Conservation (phyloP, 805 yeast genomes). For the Pichia pseudocactophila region DNA sequence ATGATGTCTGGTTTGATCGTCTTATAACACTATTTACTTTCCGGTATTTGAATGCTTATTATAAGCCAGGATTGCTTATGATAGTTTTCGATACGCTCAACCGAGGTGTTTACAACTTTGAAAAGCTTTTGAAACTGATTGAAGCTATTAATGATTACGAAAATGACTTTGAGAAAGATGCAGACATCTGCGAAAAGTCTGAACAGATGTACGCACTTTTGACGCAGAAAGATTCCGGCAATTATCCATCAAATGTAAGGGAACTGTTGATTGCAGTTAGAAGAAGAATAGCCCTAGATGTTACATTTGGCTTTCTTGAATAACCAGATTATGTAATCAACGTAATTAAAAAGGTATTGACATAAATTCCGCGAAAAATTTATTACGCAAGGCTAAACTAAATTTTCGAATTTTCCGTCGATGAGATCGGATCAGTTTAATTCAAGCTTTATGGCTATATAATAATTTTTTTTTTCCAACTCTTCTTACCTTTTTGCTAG, state of each 20-base stretch:
- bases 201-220: conserved; percentile 17
- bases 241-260: conserved; percentile 7
- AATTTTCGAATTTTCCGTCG: too few relatives aligned
- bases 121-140: conserved; percentile 20
- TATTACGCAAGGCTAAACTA: too few relatives aligned
- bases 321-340: not conserved
- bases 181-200: conserved; percentile 10
- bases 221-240: conserved; percentile 6
- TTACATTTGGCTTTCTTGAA: conserved; percentile 23
- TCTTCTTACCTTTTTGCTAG: too few relatives aligned
- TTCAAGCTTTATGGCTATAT: too few relatives aligned
- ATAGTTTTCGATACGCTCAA: conserved; percentile 34
- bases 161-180: conserved; percentile 10
- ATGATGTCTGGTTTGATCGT: conserved; percentile 20
- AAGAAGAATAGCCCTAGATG: conserved; percentile 20
- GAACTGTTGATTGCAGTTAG: conserved; percentile 17
- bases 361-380: too few relatives aligned
- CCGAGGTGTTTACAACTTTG: conserved; percentile 13
- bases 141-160: conserved; percentile 21
- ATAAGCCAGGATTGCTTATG: conserved; percentile 40
- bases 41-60: conserved; percentile 44
- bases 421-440: not conserved
- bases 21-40: conserved; percentile 37
- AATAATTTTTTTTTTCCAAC: too few relatives aligned
- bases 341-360: too few relatives aligned